Conservation (phyloP, 441 rosid species). For the Breynia disticha region DNA sequence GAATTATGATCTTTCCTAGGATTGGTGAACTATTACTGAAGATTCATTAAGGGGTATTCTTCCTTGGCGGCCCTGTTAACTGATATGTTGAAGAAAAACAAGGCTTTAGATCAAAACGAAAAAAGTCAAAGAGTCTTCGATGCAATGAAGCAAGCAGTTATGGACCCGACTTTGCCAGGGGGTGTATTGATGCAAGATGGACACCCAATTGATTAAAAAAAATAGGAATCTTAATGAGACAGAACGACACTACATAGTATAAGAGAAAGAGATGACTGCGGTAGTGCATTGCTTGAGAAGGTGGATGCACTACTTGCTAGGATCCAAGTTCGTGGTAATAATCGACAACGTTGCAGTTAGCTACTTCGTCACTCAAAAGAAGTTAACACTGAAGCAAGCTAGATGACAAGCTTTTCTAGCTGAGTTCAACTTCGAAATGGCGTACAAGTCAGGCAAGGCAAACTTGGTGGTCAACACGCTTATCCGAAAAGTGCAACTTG, state of each 20-base stretch:
- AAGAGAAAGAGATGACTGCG: constrained; percentile 1
- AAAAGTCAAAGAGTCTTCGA: background rate
- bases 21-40: background rate
- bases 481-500: too few relatives aligned
- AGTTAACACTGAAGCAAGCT: too few relatives aligned
- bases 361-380: background rate
- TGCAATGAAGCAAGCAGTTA: background rate
- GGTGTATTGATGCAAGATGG: background rate
- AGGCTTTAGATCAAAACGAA: background rate
- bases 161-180: background rate
- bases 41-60: background rate
- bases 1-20: background rate
- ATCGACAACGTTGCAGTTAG: background rate
- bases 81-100: background rate
- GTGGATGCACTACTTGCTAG: background rate
- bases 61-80: background rate
- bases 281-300: background rate
- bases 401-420: too few relatives aligned
- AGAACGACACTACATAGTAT: background rate
- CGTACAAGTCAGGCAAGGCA: too few relatives aligned
- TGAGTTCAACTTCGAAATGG: too few relatives aligned
- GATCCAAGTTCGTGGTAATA: background rate
- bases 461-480: too few relatives aligned
- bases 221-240: background rate
- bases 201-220: background rate